Conservation (phyloP, 2,329 filamentous ascomycete genomes). For the Penicillium italicum region DNA sequence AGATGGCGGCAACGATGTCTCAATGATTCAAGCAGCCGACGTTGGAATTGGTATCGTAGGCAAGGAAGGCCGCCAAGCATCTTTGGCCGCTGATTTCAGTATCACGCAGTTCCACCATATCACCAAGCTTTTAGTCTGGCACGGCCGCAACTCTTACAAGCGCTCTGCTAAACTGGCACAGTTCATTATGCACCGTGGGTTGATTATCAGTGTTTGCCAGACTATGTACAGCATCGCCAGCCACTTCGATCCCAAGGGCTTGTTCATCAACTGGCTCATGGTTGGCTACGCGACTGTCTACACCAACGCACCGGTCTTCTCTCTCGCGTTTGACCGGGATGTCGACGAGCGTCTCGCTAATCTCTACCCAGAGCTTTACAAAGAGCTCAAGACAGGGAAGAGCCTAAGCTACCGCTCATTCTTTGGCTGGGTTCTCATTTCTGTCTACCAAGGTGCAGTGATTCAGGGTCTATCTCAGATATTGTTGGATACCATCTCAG, state of each 20-base stretch:
- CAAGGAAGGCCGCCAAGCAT: slow-evolving; percentile 94
- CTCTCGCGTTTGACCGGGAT: slow-evolving; percentile 88
- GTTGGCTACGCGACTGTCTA: slow-evolving; percentile 97
- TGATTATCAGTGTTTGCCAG: slow-evolving; percentile 94
- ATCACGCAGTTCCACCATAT: slow-evolving; percentile 94
- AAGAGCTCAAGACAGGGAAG: slow-evolving; percentile 85
- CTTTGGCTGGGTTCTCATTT: slow-evolving; percentile 93
- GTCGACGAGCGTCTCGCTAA: slow-evolving; percentile 92
- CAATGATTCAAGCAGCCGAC: slow-evolving; percentile 98
- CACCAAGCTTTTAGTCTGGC: slow-evolving; percentile 97
- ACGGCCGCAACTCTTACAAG: slow-evolving; percentile 96
- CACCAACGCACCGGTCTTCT: slow-evolving; percentile 89
- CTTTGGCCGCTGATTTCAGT: slow-evolving; percentile 90
- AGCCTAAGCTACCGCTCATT: slow-evolving; percentile 90
- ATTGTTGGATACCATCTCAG: slow-evolving; percentile 68
- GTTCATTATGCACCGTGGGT: slow-evolving; percentile 94
- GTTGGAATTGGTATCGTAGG: slow-evolving; percentile 97
- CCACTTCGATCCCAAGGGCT: slow-evolving; percentile 84
- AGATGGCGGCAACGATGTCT: slow-evolving; percentile 96
- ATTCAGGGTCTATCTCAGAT: slow-evolving; percentile 94
- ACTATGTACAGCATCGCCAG: slow-evolving; percentile 96
- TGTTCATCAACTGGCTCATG: slow-evolving; percentile 95
- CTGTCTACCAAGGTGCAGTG: slow-evolving; percentile 89
- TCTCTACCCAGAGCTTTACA: slow-evolving; percentile 94
- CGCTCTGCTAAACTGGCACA: slow-evolving; percentile 91